phyloP scores from a whole-genome alignment of 345 rosid genomes.

The Corymbia maculata region DNA sequence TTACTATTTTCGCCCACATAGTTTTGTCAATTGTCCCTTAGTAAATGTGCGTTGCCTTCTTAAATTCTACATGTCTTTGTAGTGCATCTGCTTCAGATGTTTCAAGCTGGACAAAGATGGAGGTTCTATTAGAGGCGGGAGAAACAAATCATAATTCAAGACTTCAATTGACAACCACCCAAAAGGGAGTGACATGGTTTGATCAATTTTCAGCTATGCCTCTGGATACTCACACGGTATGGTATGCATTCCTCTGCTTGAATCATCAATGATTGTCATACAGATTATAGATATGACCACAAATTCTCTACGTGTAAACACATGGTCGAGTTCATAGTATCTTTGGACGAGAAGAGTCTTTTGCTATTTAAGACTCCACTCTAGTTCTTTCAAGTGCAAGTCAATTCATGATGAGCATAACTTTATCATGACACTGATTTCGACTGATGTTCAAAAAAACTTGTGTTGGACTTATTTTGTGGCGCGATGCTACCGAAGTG shows the following conservation, averaged over 20 bases:
- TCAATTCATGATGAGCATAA: not conserved
- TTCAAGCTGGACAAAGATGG: conserved; percentile 76
- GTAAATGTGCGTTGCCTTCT: not conserved
- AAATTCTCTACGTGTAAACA: not conserved
- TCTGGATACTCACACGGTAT: conserved; percentile 70
- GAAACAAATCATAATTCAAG: conserved; percentile 58
- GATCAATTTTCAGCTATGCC: conserved; percentile 98
- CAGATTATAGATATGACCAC: not conserved
- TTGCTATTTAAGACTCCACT: not conserved
- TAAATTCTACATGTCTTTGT: not conserved
- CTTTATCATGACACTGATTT: not conserved
- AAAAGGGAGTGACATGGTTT: conserved; percentile 76
- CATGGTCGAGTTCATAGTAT: not conserved
- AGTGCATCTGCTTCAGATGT: conserved; percentile 76
- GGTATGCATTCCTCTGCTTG: not conserved
- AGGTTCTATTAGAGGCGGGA: conserved; percentile 60
- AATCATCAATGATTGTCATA: not conserved
- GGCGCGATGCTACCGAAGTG: not conserved
- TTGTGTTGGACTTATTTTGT: not conserved
- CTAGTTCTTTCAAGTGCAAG: not conserved
- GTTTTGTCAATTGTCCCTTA: not conserved
- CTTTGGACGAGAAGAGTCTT: not conserved
- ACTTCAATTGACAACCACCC: conserved; percentile 66
- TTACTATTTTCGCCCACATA: not conserved
- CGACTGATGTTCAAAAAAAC: not conserved